Conservation (phyloP, 2,329 filamentous ascomycete genomes). For the Cordyceps tenuipes region DNA sequence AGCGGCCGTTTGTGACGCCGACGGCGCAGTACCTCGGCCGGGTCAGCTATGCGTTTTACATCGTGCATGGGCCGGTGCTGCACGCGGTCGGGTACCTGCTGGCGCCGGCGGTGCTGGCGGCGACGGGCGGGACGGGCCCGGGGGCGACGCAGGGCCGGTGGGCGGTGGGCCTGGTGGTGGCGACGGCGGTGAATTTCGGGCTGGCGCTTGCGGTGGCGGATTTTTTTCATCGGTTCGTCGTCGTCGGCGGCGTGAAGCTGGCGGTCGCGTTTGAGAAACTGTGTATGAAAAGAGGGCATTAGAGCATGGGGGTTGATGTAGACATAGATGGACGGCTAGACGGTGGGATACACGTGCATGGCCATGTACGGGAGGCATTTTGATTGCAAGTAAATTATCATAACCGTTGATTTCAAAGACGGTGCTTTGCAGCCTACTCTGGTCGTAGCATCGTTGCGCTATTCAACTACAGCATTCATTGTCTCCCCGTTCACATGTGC, state of each 20-base stretch:
- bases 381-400: background rate
- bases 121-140: background rate
- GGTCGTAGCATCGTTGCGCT: too few relatives aligned
- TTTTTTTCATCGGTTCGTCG: constrained; percentile 6
- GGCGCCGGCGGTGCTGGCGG: background rate
- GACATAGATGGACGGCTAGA: background rate
- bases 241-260: constrained; percentile 1
- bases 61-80: constrained; percentile 11
- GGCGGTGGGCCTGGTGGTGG: background rate
- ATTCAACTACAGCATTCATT: too few relatives aligned
- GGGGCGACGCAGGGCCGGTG: background rate
- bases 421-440: too few relatives aligned
- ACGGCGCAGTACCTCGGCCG: constrained; percentile 9
- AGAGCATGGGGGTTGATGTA: background rate
- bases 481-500: too few relatives aligned
- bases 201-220: constrained; percentile 1
- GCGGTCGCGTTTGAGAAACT: constrained; percentile 4
- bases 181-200: background rate
- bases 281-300: background rate
- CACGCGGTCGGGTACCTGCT: constrained; percentile 7
- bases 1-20: constrained; percentile 6
- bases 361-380: background rate
- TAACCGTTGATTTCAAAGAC: background rate
- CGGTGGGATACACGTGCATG: background rate
- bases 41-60: constrained; percentile 11